phyloP scores from a whole-genome alignment of 1,284 basidiomycete genomes.

The Pseudomicrostroma phylloplanum region DNA sequence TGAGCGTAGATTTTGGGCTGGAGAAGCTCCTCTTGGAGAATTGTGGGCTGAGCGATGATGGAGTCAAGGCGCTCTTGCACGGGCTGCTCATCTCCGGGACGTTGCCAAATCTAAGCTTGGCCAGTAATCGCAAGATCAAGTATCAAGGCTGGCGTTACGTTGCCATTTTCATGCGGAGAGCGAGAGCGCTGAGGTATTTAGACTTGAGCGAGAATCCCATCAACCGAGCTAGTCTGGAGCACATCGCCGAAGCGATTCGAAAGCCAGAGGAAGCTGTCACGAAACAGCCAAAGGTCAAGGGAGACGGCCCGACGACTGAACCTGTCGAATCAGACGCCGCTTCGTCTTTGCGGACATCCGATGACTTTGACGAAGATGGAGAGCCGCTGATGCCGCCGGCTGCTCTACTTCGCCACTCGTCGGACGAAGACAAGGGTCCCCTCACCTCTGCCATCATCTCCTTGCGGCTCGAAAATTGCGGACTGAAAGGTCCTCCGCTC shows the following conservation, averaged over 20 bases:
- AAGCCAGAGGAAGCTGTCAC: constrained; percentile 17
- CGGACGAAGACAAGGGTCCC: constrained; percentile 22
- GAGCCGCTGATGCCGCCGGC: constrained; percentile 41
- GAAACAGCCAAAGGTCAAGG: not conserved
- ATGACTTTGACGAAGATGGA: constrained; percentile 36
- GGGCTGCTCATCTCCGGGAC: constrained; percentile 77
- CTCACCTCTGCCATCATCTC: constrained; percentile 31
- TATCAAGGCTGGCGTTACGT: constrained; percentile 71
- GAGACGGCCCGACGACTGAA: not conserved
- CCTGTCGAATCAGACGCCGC: not conserved
- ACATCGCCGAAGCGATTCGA: constrained; percentile 62
- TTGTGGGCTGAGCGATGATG: constrained; percentile 52
- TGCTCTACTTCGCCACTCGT: constrained; percentile 26
- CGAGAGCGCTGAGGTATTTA: constrained; percentile 69
- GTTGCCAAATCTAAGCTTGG: constrained; percentile 75
- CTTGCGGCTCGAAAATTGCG: constrained; percentile 43
- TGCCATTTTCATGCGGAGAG: constrained; percentile 70
- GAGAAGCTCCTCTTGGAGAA: constrained; percentile 43
- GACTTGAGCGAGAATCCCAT: constrained; percentile 81
- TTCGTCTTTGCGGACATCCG: constrained; percentile 16
- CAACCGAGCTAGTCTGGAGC: constrained; percentile 72
- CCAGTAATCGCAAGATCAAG: constrained; percentile 77
- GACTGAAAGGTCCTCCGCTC: constrained; percentile 30
- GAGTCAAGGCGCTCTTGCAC: constrained; percentile 81
- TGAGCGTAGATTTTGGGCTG: constrained; percentile 45